Percentiles rank a stretch among this genome's conserved stretches.
phyloP scores from a whole-genome alignment of 345 rosid species.

The Hibiscus mutabilis region DNA sequence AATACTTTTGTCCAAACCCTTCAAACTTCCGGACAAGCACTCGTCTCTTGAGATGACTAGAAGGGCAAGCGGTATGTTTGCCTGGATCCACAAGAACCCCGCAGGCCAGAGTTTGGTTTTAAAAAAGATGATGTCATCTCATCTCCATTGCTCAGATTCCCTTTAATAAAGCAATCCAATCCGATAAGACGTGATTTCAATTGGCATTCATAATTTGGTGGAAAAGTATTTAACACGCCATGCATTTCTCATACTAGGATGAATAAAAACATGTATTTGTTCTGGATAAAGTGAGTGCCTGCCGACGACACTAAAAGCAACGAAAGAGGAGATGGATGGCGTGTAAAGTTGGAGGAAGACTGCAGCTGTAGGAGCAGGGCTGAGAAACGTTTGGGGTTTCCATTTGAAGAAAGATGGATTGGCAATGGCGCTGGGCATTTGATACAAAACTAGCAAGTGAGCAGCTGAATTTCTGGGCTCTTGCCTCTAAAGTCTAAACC shows the following conservation, averaged over 20 bases:
- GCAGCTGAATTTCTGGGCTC: neutral
- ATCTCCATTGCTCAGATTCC: conserved; percentile 6
- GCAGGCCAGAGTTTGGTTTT: conserved; percentile 11
- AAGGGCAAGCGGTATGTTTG: conserved; percentile 13
- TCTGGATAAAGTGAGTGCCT: neutral
- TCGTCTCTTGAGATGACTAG: neutral
- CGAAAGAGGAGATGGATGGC: neutral
- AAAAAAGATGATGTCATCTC: neutral
- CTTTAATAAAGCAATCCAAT: neutral
- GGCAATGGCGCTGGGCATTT: neutral
- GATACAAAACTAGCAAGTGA: neutral
- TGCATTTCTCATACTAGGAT: neutral
- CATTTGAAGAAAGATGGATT: neutral
- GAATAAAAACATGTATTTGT: neutral
- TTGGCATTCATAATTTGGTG: neutral
- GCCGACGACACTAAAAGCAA: neutral
- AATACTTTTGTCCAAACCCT: too few relatives aligned
- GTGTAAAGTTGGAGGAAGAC: neutral
- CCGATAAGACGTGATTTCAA: conserved; percentile 14
- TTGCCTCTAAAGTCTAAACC: neutral
- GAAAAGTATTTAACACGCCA: neutral
- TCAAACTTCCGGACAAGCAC: too few relatives aligned
- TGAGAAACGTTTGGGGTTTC: neutral
- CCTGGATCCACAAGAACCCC: conserved; percentile 20
- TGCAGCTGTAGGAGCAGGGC: neutral